A percentile compares a stretch with the other conserved stretches of the same genome.
These are phyloP conservation scores for Xylaria sp. DNA, from an alignment of 2,329 filamentous ascomycete species.

Conservation along the genomic window DNA sequence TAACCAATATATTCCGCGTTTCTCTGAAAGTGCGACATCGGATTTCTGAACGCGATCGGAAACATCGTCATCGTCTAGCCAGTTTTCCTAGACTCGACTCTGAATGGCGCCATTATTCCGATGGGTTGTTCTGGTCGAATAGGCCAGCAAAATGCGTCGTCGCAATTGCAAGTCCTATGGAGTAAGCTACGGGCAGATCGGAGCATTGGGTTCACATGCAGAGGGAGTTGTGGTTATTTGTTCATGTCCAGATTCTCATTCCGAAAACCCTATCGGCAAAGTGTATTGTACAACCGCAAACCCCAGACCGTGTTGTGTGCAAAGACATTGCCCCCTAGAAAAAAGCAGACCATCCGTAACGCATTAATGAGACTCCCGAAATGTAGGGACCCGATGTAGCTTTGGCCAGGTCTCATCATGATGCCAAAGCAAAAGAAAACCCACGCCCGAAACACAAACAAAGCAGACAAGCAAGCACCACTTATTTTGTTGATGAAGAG, in stretches of 20 bases:
- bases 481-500: conserved; percentile 99
- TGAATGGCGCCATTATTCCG: no score
- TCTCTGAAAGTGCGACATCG: no score
- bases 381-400: conserved; percentile 50
- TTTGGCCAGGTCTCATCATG: conserved; percentile 64
- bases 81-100: no score
- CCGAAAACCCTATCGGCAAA: conserved; percentile 71
- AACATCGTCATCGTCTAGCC: no score
- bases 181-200: no score
- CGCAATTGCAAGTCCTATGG: no score
- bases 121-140: background rate
- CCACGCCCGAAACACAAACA: conserved; percentile 66
- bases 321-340: conserved; percentile 74
- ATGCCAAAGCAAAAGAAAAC: conserved; percentile 65
- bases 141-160: no score
- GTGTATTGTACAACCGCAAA: conserved; percentile 79
- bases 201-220: background rate
- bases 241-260: conserved; percentile 72
- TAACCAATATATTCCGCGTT: no score
- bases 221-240: conserved; percentile 35
- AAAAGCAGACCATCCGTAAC: conserved; percentile 77
- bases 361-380: conserved; percentile 74
- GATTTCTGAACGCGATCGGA: no score
- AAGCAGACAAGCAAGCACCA: conserved; percentile 53
- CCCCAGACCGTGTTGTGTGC: conserved; percentile 69